Evolutionary conservation across 495 filamentous ascomycete genomes (phyloP), one percentile per base, ranked within the genome.

Genomic region (Daldinia grandis): DNA sequence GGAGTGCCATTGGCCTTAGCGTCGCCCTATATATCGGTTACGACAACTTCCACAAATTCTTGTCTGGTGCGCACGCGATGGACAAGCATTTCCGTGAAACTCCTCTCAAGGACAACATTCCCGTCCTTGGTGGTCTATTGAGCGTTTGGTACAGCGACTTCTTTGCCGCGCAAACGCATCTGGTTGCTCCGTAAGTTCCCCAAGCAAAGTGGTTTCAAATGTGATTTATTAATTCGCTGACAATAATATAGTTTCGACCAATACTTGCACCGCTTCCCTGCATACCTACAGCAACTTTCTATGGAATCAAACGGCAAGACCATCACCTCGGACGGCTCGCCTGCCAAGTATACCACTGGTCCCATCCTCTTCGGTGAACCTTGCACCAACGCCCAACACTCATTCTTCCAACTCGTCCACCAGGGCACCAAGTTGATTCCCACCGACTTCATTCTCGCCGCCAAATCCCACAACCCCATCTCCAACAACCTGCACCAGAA

Each of bases 301-400:
- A 99, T 99, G 95, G 95, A 99, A 84, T 98, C 96, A 74, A 99
- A 99, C 81, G 95, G 95, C 74, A 99, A 99, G 87, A 92, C 93
- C 61, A 93, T 98, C 80, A 97, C 95, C 66, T 93, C 95, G 56
- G 88, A 88, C 66, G 94, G 93, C 66, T 87, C 93, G 47, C 92
- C 96, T 54, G 94, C 97, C 78, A 96, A 97, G 80, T 98, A 98
- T 85, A 97, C 94, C 57, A 99, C 95, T 15, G 95, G 83, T 17
- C 87, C 95, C 21, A 92, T 99, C 80, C 83, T 99, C 59, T 99
- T 99, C 79, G 95, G 95, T 75, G 95, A 98, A 85, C 95, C 95
- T 58, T 95, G 94, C 79, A 99, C 95, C 80, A 99, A 99, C 78
- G 95, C 95, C 64, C 95, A 99, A 86, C 95, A 99, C 88, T 98